Conservation (phyloP, 164 flowering plant species). For the Pachysandra terminalis region DNA sequence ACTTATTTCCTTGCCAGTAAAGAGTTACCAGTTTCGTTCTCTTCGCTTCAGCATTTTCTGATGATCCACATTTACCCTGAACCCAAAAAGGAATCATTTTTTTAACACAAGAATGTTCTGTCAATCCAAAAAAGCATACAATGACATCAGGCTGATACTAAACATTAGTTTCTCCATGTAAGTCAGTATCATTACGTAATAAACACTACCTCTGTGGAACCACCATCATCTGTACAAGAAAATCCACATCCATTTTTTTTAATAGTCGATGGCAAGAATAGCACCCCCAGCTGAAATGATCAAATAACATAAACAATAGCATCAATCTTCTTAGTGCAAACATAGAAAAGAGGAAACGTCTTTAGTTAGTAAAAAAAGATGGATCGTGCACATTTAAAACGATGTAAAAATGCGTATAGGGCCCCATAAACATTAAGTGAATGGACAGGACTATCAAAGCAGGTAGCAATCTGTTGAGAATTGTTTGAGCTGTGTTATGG, state of each 20-base stretch:
- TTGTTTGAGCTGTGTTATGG: no score
- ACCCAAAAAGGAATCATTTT: conserved; percentile 8
- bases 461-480: no score
- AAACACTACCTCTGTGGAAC: conserved; percentile 37
- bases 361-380: background rate
- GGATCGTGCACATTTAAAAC: background rate
- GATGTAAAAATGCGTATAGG: background rate
- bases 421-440: no score
- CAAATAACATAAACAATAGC: background rate
- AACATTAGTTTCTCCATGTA: background rate
- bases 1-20: conserved; percentile 38
- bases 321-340: background rate
- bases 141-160: background rate
- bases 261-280: conserved; percentile 61
- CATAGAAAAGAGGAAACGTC: background rate
- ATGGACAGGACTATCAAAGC: no score
- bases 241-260: conserved; percentile 34
- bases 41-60: conserved; percentile 19
- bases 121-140: background rate
- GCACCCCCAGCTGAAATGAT: conserved; percentile 75
- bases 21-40: conserved; percentile 61
- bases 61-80: conserved; percentile 34
- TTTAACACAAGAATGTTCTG: background rate
- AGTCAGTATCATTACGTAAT: background rate
- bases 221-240: conserved; percentile 64